Base-by-base conservation (phyloP, 2,329 filamentous ascomycete species). In the Fusarium longipes region DNA sequence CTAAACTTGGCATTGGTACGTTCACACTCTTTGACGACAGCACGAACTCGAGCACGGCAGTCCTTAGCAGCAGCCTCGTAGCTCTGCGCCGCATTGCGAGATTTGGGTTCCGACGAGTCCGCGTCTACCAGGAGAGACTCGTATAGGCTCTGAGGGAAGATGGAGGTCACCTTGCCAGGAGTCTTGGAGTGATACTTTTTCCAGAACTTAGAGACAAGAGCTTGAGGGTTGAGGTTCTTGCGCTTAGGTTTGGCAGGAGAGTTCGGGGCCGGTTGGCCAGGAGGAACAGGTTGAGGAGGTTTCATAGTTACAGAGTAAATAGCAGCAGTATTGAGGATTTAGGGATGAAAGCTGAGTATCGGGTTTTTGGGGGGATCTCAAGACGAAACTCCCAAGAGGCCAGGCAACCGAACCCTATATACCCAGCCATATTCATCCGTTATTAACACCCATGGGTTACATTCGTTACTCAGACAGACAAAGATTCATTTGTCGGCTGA, bases 1-100 rank as follows among this genome's bases (percentile, higher is more conserved):
- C 78, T 81, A 57, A 80, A 82, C 70, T 81, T 82, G 57, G 80
- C 76, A 62, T 83, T 83, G 24, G 79, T 82, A 27, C 80, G 79
- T 39, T 78, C 72, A 70, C 80, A 83, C 63, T 82, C 80, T 38
- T 73, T 73, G 36, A 81, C 76, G 51, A 82, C 76, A 35, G 78
- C 76, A 35, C 70, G 73, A 17, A 83, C 80, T 39, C 74, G 76
- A 45, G 77, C 78, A 27, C 77, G 75, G 61, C 81, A 83, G 45
- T 80, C 76, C 27, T 69, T 68, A 14, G 79, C 77, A 12, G 81
- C 81, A 6, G 75, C 73, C 61, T 82, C 78, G 62, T 83, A 83
- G 64, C 76, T 79, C 42, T 80, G 76, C 15, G 75, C 76, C 11
- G 80, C 81, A 42, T 82, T 81, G 44, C 76, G 75, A 43, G 71